These are phyloP conservation scores for Cladosporium sp. DNA, from an alignment of 2,329 filamentous ascomycete species.

Conservation along the genomic window DNA sequence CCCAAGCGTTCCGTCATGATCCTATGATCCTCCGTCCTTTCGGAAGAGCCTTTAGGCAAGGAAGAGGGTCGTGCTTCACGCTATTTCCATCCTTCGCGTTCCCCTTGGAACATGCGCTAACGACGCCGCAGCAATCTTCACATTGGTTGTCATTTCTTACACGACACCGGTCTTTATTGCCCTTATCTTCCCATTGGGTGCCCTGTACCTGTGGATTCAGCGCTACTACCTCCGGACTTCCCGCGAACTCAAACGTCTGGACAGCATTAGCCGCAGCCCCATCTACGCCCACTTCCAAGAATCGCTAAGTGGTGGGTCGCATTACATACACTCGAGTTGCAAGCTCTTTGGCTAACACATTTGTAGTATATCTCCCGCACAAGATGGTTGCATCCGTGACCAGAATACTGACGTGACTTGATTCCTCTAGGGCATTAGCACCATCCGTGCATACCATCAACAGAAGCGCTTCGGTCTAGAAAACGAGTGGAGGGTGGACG, in stretches of 20 bases:
- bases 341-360: neutral
- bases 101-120: constrained; percentile 2
- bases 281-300: constrained; percentile 99
- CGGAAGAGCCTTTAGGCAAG: neutral
- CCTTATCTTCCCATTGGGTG: constrained; percentile 73
- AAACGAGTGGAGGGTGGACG: constrained; percentile 96
- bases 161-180: constrained; percentile 75
- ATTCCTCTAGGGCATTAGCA: constrained; percentile 60
- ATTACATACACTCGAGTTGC: neutral
- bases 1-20: neutral
- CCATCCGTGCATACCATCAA: constrained; percentile 91
- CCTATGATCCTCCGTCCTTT: neutral
- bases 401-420: neutral
- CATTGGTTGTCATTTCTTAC: constrained; percentile 75
- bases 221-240: constrained; percentile 96
- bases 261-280: constrained; percentile 91
- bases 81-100: neutral
- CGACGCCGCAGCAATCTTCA: constrained; percentile 57
- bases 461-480: constrained; percentile 81
- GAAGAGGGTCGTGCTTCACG: constrained; percentile 1
- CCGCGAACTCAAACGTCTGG: constrained; percentile 89
- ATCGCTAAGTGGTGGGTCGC: constrained; percentile 62
- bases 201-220: constrained; percentile 87
- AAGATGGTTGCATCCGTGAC: neutral
- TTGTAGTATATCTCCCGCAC: neutral